Conservation (phyloP, 164 flowering plant genomes). For the Vitis amurensis region DNA sequence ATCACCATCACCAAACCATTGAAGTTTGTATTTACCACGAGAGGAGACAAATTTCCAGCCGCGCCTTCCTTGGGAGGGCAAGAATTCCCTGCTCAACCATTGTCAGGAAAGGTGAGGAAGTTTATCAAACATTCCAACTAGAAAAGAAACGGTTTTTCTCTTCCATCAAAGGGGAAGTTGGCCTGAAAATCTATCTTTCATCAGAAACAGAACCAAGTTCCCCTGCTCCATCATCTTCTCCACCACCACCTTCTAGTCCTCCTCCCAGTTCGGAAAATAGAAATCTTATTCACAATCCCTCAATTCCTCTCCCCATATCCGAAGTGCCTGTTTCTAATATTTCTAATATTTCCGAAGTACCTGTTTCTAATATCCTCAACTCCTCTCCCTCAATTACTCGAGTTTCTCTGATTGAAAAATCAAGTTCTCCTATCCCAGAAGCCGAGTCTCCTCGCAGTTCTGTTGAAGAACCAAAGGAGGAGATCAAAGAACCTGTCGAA, state of each 20-base stretch:
- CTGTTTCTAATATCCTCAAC: neutral
- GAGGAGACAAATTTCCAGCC: slow-evolving; percentile 20
- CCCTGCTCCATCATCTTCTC: neutral
- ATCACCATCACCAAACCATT: slow-evolving; percentile 18
- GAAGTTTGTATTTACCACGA: slow-evolving; percentile 35
- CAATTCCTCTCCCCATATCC: slow-evolving; percentile 8
- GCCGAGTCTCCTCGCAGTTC: neutral
- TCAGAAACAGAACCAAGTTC: slow-evolving; percentile 5
- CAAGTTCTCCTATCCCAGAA: slow-evolving; percentile 4
- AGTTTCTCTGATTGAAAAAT: neutral
- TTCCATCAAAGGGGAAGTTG: slow-evolving; percentile 30
- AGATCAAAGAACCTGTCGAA: slow-evolving; percentile 15
- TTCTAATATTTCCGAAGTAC: neutral
- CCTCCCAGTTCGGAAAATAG: slow-evolving; percentile 1
- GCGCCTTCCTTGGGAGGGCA: slow-evolving; percentile 38
- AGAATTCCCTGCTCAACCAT: slow-evolving; percentile 29
- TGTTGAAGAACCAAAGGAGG: slow-evolving; percentile 6
- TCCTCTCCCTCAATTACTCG: neutral
- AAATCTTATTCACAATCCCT: neutral
- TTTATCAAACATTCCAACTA: slow-evolving; percentile 26
- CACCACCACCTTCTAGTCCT: neutral
- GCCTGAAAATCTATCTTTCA: slow-evolving; percentile 27
- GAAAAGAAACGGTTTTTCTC: slow-evolving; percentile 36
- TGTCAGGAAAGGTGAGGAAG: slow-evolving; percentile 28
- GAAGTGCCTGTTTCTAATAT: slow-evolving; percentile 3